Conservation (phyloP, 148 eudicot species). For the Silene conica region DNA sequence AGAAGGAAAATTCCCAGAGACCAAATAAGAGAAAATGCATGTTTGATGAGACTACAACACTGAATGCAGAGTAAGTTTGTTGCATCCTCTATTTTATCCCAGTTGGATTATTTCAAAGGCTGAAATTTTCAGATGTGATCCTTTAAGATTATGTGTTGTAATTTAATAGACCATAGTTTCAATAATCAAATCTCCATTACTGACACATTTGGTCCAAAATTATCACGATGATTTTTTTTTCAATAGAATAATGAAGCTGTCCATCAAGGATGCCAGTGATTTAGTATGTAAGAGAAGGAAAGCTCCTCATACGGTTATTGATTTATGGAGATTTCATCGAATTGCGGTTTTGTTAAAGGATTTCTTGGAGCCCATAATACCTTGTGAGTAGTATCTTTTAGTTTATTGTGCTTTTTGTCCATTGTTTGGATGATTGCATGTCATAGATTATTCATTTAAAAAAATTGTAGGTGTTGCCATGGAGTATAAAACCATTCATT, state of each 20-base stretch:
- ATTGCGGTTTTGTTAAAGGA: slow-evolving; percentile 34
- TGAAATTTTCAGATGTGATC: neutral
- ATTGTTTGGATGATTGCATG: neutral
- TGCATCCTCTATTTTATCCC: neutral
- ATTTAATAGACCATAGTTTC: neutral
- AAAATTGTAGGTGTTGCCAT: slow-evolving; percentile 34
- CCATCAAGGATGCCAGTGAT: slow-evolving; percentile 48
- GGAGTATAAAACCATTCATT: slow-evolving; percentile 22
- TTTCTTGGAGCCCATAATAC: slow-evolving; percentile 56
- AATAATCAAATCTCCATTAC: neutral
- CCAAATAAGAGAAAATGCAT: slow-evolving; percentile 53
- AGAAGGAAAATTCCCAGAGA: slow-evolving; percentile 40
- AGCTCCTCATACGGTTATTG: slow-evolving; percentile 40
- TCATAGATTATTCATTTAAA: neutral
- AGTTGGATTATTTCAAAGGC: neutral
- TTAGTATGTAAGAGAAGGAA: slow-evolving; percentile 53
- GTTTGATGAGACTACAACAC: slow-evolving; percentile 35
- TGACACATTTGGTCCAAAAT: neutral
- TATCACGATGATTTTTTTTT: slow-evolving; percentile 12
- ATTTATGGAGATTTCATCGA: slow-evolving; percentile 42
- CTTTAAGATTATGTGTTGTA: neutral
- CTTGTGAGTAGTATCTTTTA: slow-evolving; percentile 49
- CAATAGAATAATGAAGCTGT: slow-evolving; percentile 44
- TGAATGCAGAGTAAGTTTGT: slow-evolving; percentile 56
- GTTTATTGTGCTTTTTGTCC: slow-evolving; percentile 2